Base-by-base conservation (phyloP, 768 basidiomycete species). In the Pholiota microspora region DNA sequence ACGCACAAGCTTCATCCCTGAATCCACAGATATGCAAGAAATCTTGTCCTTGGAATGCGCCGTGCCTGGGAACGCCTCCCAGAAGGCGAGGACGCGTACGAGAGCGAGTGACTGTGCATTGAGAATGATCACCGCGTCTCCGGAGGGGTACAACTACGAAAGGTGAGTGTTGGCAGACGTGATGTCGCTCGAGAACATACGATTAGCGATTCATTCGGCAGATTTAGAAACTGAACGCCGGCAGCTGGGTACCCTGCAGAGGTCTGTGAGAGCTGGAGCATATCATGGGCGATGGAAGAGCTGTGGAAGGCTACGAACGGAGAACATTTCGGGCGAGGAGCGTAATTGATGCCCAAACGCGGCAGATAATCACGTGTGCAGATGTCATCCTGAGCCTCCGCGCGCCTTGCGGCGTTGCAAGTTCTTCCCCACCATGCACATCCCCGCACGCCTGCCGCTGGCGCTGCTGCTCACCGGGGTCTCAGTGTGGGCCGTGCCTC, bases 1-100 rank as follows among this genome's bases (percentile, higher is more conserved):
- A 78, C 89, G 68, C 68, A 93, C 92, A 56, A 92, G 79, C 73
- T 87, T 92, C 84, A 90, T 86, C 48, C 84, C 83, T 13, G 83
- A 77, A 67, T 94, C 92, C 16, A 92, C 82, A 2, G 85, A 76
- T 25, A 92, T 71, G 62, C 80, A 84, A 24, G 80, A 78, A 15
- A 92, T 79, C 31, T 64, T 67, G 49, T 77, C 74, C 24, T 69
- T 68, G 9, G 70, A 61, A 53, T 78, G 72, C 7, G 69, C 69
- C 10, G 74, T 62, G n/a, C 80, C 78, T 4, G 91, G 89, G 65
- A 91, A 93, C 5, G 85, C 88, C 65, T 93, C 89, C 75, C 82
- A 86, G 63, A 93, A 89, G 28, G 86, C 82, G 21, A 94, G 81
- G 44, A 88, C 81, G 55, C 86, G 85, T 54, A 85, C 68, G 44